A percentile compares a stretch with the other conserved stretches of the same genome.
Evolutionary conservation across 495 filamentous ascomycete species (phyloP).

Genomic region (Astrothelium subdiscretum): DNA sequence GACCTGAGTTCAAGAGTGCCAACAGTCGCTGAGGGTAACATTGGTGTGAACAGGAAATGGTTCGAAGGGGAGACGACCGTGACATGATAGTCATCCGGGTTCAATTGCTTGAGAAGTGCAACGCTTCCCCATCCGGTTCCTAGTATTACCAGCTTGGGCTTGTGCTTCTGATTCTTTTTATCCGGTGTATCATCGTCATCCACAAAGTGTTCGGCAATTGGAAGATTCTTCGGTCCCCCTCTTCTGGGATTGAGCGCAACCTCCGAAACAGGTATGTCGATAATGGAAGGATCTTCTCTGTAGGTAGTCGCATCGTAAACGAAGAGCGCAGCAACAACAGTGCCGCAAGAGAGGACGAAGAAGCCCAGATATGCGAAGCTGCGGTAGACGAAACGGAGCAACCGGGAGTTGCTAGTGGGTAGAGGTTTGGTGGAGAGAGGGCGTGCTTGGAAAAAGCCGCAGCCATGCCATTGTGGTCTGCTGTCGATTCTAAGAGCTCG

Average conservation of each 20-base stretch:
- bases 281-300: slow-evolving; percentile 47
- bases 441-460: background rate
- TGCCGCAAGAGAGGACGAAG: slow-evolving; percentile 42
- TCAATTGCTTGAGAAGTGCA: slow-evolving; percentile 78
- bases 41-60: slow-evolving; percentile 96
- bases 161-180: slow-evolving; percentile 59
- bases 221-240: slow-evolving; percentile 93
- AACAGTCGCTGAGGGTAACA: slow-evolving; percentile 93
- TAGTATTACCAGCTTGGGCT: slow-evolving; percentile 83
- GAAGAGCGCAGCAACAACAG: slow-evolving; percentile 69
- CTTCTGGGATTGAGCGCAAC: slow-evolving; percentile 67
- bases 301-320: slow-evolving; percentile 92
- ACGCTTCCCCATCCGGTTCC: slow-evolving; percentile 95
- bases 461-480: background rate
- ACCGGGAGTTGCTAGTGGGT: slow-evolving; percentile 12
- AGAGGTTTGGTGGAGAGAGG: slow-evolving; percentile 14
- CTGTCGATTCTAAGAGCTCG: background rate
- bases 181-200: slow-evolving; percentile 73
- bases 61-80: slow-evolving; percentile 89
- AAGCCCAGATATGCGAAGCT: slow-evolving; percentile 47
- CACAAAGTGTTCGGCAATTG: slow-evolving; percentile 74
- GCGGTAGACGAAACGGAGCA: slow-evolving; percentile 35
- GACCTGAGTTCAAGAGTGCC: slow-evolving; percentile 86
- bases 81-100: slow-evolving; percentile 84
- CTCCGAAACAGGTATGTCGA: slow-evolving; percentile 72